A percentile compares a stretch with the other conserved stretches of the same genome.
phyloP scores from a whole-genome alignment of 129 eudicot species.

The Chrysanthemum lavandulifolium region DNA sequence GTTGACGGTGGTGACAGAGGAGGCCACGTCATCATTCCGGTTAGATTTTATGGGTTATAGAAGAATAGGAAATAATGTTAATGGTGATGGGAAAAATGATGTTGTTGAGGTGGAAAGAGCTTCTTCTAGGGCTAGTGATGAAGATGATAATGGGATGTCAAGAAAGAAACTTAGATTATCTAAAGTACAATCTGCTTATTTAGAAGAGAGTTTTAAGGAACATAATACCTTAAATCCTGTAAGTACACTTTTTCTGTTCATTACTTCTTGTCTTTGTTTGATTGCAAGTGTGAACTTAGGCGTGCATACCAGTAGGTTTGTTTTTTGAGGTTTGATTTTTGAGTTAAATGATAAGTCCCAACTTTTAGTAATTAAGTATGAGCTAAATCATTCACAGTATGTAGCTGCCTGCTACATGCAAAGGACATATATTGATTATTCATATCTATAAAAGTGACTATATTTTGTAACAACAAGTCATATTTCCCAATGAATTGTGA shows the following conservation, averaged over 20 bases:
- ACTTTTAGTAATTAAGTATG: too few relatives aligned
- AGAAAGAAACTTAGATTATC: conserved; percentile 66
- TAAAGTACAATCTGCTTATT: conserved; percentile 79
- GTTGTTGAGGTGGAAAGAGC: conserved; percentile 53
- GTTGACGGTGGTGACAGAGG: conserved; percentile 46
- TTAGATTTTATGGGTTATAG: conserved; percentile 46
- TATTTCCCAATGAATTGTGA: too few relatives aligned
- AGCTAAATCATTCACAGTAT: too few relatives aligned
- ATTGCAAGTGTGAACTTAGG: too few relatives aligned
- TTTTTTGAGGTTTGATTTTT: too few relatives aligned
- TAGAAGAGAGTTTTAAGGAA: conserved; percentile 83
- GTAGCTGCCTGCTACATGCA: too few relatives aligned
- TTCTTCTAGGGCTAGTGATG: conserved; percentile 72
- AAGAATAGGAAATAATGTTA: conserved; percentile 30
- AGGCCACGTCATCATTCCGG: conserved; percentile 55
- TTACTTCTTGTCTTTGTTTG: too few relatives aligned
- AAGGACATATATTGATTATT: too few relatives aligned
- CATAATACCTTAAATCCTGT: conserved; percentile 78
- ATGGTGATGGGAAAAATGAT: conserved; percentile 48
- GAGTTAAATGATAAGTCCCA: too few relatives aligned
- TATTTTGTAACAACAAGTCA: too few relatives aligned
- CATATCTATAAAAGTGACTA: too few relatives aligned
- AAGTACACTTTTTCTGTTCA: conserved; percentile 18
- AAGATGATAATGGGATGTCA: conserved; percentile 56
- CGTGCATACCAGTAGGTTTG: too few relatives aligned